These are phyloP conservation scores for Cyclotella baltica DNA, from an alignment of 108 stramenopile species.

Conservation along the genomic window DNA sequence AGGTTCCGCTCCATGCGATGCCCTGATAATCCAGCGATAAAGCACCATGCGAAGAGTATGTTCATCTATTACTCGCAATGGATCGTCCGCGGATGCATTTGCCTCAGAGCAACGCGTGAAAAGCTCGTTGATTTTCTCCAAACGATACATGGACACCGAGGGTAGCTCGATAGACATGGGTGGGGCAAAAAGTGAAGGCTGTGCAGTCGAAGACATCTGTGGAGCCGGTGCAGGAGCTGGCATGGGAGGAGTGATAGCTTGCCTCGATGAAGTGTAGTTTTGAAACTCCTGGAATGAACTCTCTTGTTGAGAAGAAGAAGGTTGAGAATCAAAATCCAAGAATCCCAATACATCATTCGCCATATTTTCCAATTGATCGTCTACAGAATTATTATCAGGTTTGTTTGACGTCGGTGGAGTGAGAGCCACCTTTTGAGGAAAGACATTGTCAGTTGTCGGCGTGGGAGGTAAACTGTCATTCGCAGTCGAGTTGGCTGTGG, in stretches of 20 bases:
- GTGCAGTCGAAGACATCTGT: not conserved
- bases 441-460: slow-evolving; percentile 13
- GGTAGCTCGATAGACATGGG: slow-evolving; percentile 52
- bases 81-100: slow-evolving; percentile 43
- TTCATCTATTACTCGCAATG: slow-evolving; percentile 62
- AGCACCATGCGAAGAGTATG: slow-evolving; percentile 66
- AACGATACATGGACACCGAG: slow-evolving; percentile 67
- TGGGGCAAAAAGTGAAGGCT: slow-evolving; percentile 12
- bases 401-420: slow-evolving; percentile 1
- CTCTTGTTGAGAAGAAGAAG: slow-evolving; percentile 12
- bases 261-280: slow-evolving; percentile 5
- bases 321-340: slow-evolving; percentile 51
- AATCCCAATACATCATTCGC: slow-evolving; percentile 54
- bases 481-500: slow-evolving; percentile 42
- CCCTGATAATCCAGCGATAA: slow-evolving; percentile 86
- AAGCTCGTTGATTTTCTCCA: slow-evolving; percentile 76
- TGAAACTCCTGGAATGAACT: slow-evolving; percentile 14
- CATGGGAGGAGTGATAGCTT: slow-evolving; percentile 36
- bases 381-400: slow-evolving; percentile 29
- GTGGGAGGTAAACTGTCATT: slow-evolving; percentile 43
- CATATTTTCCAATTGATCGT: slow-evolving; percentile 54
- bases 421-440: slow-evolving; percentile 8
- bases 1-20: slow-evolving; percentile 71
- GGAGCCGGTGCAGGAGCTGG: slow-evolving; percentile 16
- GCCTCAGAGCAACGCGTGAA: slow-evolving; percentile 66